Evolutionary conservation across 2,329 filamentous ascomycete species (phyloP).

Genomic region (Colletotrichum liaoningense): DNA sequence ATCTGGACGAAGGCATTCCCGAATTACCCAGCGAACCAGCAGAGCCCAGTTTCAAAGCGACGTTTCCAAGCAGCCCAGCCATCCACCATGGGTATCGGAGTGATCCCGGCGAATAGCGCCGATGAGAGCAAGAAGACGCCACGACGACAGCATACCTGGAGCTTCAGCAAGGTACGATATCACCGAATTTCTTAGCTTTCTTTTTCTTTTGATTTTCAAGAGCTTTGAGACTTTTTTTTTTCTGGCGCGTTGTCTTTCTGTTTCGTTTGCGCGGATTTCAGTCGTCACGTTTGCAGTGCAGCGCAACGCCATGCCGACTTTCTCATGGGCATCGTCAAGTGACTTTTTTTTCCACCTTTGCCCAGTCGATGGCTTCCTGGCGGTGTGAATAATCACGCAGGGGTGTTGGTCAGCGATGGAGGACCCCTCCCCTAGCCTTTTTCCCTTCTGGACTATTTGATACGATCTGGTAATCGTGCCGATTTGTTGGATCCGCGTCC

Average conservation of each 20-base stretch:
- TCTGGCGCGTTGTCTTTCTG: too few relatives aligned
- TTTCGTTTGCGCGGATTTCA: not conserved
- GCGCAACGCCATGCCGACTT: not conserved
- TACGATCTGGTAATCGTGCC: slow-evolving; percentile 33
- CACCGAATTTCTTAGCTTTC: not conserved
- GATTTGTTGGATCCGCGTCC: slow-evolving; percentile 30
- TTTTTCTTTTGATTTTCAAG: not conserved
- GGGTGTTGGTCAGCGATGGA: slow-evolving; percentile 13
- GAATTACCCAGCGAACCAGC: not conserved
- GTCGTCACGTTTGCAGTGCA: not conserved
- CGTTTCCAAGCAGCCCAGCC: not conserved
- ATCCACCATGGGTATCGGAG: slow-evolving; percentile 33
- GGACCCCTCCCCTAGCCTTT: not conserved
- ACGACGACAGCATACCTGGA: slow-evolving; percentile 52
- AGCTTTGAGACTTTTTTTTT: not conserved
- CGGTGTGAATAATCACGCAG: slow-evolving; percentile 34
- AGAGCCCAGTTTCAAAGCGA: not conserved
- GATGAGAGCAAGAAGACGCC: slow-evolving; percentile 35
- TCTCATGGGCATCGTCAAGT: slow-evolving; percentile 17
- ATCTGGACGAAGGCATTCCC: not conserved
- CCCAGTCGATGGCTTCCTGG: not conserved
- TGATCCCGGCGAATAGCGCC: slow-evolving; percentile 27
- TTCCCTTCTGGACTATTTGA: slow-evolving; percentile 8
- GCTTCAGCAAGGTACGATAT: slow-evolving; percentile 51
- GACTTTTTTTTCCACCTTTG: not conserved